phyloP scores from a whole-genome alignment of 305 asterid species.

The Rubia peregrina region DNA sequence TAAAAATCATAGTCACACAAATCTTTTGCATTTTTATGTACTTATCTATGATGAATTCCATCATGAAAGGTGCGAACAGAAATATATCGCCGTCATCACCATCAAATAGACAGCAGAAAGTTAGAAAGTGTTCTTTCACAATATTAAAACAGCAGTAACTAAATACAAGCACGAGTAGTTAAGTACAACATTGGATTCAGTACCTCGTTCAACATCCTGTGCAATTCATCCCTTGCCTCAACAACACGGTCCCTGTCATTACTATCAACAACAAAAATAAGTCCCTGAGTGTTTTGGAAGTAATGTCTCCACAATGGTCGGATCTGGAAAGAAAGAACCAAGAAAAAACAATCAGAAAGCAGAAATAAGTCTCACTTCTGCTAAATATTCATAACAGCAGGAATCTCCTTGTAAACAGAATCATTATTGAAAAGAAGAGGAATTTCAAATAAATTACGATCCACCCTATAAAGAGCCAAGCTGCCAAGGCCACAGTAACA shows the following conservation, averaged over 20 bases:
- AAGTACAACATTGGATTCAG: not conserved
- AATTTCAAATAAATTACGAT: not conserved
- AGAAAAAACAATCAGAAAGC: no score
- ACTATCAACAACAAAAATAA: conserved; percentile 82
- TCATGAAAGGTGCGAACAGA: not conserved
- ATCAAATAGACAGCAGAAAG: not conserved
- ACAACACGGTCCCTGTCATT: conserved; percentile 89
- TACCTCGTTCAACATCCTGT: conserved; percentile 89
- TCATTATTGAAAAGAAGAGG: not conserved
- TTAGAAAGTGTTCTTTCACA: no score
- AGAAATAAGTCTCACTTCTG: not conserved
- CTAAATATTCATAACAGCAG: not conserved
- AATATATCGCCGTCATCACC: not conserved
- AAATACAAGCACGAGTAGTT: no score
- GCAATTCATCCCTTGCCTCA: conserved; percentile 93
- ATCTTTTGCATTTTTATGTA: not conserved
- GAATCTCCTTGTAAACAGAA: not conserved
- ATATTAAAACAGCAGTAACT: no score
- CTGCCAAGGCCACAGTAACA: not conserved
- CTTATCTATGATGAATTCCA: not conserved
- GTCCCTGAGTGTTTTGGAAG: conserved; percentile 88
- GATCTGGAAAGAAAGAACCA: conserved; percentile 33
- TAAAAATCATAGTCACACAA: not conserved
- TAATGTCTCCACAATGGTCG: conserved; percentile 93
- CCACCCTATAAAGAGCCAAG: no score